Evolutionary conservation across 495 filamentous ascomycete species (phyloP).

Genomic region (Annulohypoxylon stygium): DNA sequence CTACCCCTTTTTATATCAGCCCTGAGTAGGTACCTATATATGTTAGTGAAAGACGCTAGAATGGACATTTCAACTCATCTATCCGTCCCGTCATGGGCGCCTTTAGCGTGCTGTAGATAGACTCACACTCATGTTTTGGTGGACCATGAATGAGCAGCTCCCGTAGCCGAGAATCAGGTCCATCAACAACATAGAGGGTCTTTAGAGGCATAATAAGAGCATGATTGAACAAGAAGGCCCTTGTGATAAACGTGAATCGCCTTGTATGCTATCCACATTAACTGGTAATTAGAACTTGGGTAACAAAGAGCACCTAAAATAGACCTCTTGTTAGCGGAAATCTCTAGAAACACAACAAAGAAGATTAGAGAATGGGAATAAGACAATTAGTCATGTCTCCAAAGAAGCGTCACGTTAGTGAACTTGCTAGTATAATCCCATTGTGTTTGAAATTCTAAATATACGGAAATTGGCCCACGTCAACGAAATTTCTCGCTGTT

Average conservation of each 20-base stretch:
- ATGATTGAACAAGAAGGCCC: background rate
- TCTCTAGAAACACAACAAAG: background rate
- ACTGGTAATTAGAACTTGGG: background rate
- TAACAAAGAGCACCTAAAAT: background rate
- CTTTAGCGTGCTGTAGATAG: background rate
- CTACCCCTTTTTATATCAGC: slow-evolving; percentile 11
- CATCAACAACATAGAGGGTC: background rate
- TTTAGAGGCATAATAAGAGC: background rate
- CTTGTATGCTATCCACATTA: no score
- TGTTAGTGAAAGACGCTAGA: no score
- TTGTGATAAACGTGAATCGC: no score
- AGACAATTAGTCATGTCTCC: background rate
- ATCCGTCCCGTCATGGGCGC: background rate
- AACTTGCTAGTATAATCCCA: background rate
- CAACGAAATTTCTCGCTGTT: background rate
- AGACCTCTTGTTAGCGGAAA: no score
- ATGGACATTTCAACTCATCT: background rate
- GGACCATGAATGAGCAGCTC: background rate
- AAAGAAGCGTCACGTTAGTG: background rate
- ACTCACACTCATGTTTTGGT: background rate
- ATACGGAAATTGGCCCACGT: background rate
- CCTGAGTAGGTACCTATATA: no score
- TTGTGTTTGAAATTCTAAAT: background rate
- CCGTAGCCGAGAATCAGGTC: background rate
- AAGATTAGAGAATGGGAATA: background rate